Evolutionary conservation across 306 rosid species (phyloP), one percentile per base, ranked within the genome.

Genomic region (Cajanus cajan): DNA sequence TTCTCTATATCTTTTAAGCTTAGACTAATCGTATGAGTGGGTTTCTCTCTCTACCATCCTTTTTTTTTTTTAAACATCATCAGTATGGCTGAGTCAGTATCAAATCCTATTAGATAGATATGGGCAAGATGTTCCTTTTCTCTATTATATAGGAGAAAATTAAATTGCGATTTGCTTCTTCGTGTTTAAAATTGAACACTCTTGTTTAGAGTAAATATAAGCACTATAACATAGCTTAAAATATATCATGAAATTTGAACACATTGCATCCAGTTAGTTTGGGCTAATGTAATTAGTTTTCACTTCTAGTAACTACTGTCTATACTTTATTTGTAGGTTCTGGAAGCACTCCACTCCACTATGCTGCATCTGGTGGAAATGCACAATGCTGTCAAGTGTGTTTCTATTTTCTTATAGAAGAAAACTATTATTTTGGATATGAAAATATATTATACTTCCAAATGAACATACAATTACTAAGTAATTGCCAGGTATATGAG

Each of bases 291-390:
- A 43, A 33, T 66, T 18, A 57, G 62, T 72, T n/a, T 44, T 81
- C 28, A 4, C 77, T 4, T 22, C 40, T 28, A 7, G n/a, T 75
- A 79, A 75, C 71, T 62, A 34, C 39, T 55, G 19, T 54, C 76
- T 43, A 71, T 61, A 77, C n/a, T 54, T 47, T 80, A 73, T 78
- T 79, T 74, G 78, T 80, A 95, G 99, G 98, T 84, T 89, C 97
- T 48, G 99, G 96, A 79, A 95, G 99, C 89, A 90, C 97, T 59
- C 86, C 99, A 68, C 97, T 95, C 51, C 99, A 95, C 82, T 95
- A 95, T 83, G 99, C 97, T 68, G 98, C 98, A 65, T 92, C 98
- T 33, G 97, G 99, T 63, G 99, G 99, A 78, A 90, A 93, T 93
- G 96, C 93, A 34, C 97, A 95, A 80, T 93, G 97, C 80, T 95